These are phyloP conservation scores for Populus trichocarpa DNA, from an alignment of 441 rosid species.

Conservation along the genomic window DNA sequence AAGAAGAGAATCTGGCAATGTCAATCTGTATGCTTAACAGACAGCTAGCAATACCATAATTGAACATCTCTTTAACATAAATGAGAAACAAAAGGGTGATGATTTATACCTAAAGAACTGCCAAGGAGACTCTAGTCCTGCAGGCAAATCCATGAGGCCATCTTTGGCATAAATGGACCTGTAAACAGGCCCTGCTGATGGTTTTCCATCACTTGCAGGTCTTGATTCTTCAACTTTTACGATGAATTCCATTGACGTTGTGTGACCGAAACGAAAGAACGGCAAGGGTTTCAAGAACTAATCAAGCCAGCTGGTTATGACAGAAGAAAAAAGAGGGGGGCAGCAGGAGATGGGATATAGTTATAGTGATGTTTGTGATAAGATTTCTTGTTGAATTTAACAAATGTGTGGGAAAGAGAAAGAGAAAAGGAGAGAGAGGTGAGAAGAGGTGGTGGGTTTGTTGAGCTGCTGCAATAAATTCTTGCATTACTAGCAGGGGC, in stretches of 20 bases:
- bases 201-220: conserved; percentile 40
- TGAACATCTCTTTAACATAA: not conserved
- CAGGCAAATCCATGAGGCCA: conserved; percentile 58
- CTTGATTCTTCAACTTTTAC: conserved; percentile 70
- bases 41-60: not conserved
- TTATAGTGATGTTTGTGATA: not conserved
- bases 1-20: not conserved
- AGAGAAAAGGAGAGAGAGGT: not conserved
- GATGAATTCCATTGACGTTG: conserved; percentile 44
- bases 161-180: conserved; percentile 72
- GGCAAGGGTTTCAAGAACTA: not conserved
- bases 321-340: not conserved
- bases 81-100: not conserved
- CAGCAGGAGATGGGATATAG: not conserved
- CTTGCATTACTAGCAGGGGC: not conserved
- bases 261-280: not conserved
- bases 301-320: not conserved
- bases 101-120: conserved; percentile 60
- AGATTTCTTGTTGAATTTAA: conserved; percentile 14
- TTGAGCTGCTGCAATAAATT: conserved; percentile 35
- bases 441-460: conserved; percentile 10
- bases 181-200: conserved; percentile 78
- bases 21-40: not conserved
- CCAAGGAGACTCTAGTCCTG: conserved; percentile 70
- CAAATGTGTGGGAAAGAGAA: not conserved